Base-by-base conservation (phyloP, 306 rosid species). In the Casuarina cunninghamiana region DNA sequence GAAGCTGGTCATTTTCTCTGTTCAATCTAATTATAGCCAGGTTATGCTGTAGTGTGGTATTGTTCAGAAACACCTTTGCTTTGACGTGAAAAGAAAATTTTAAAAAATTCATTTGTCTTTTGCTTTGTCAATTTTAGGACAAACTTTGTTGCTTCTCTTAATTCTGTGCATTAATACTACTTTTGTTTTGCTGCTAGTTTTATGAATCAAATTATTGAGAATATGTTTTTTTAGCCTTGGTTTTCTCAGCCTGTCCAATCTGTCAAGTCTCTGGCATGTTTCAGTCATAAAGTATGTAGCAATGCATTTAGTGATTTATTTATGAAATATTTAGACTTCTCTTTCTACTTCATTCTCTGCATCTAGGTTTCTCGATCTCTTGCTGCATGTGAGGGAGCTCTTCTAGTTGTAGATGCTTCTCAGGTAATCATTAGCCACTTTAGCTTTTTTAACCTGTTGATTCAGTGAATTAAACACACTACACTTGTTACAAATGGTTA, bases 351-450 rank as follows among this genome's bases (percentile, higher is more conserved):
- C 58, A 53, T 77, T 81, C 79, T 81, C 66, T 62, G 55, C 78
- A 49, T 53, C 72, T 73, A 92, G 97, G 98, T 94, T 67, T 94
- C 98, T 72, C 85, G 98, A 66, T 94, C 98, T 42, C 89, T 94
- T 43, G 97, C 97, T 74, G 98, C 98, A 3, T 94, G 98, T 76
- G 98, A 94, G 83, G 98, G 98, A 49, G 98, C 97, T 45, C 94
- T 92, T 67, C 91, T 94, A 39, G 97, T 94, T 13, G 98, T 94
- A 45, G 98, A 94, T 82, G 98, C 97, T 77, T 94, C 97, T 53
- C 98, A 94, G 96, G 97, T 90, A 82, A 58, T 75, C 76, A 78
- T 68, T 70, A 12, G 53, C 42, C 35, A 62, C 63, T 63, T 62
- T 49, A 6, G 55, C 60, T n/a, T 32, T 43, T 71, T 69, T 61